Conservation (phyloP, 345 rosid genomes). For the Euphorbia tirucalli region DNA sequence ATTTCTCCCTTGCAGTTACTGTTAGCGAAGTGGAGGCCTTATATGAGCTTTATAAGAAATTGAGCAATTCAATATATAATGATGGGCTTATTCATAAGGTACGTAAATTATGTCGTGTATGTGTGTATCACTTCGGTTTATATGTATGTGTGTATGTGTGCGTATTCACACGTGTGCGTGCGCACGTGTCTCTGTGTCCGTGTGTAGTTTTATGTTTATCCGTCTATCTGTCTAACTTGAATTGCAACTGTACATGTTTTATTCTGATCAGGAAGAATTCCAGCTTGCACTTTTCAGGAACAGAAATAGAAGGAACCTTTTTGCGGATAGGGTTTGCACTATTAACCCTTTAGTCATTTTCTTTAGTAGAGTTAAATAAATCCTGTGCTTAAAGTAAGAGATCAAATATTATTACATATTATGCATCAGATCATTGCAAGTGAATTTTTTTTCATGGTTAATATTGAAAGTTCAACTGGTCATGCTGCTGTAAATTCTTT, state of each 20-base stretch:
- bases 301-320: slow-evolving; percentile 66
- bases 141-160: too few relatives aligned
- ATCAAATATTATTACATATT: too few relatives aligned
- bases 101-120: background rate
- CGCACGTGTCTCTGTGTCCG: too few relatives aligned
- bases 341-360: background rate
- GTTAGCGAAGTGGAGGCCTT: slow-evolving; percentile 78
- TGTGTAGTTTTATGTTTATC: background rate
- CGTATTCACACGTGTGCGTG: too few relatives aligned
- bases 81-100: slow-evolving; percentile 96
- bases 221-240: background rate
- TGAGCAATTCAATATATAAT: slow-evolving; percentile 77
- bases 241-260: slow-evolving; percentile 5
- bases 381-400: background rate
- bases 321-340: slow-evolving; percentile 73
- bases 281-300: slow-evolving; percentile 89
- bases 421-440: background rate
- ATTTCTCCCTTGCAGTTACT: slow-evolving; percentile 50
- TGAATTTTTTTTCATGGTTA: background rate
- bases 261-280: slow-evolving; percentile 68
- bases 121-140: too few relatives aligned
- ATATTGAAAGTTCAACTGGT: background rate
- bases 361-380: background rate
- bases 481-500: background rate
- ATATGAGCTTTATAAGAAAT: slow-evolving; percentile 71